Conservation (phyloP, 306 rosid species). For the Arachis stenosperma region DNA sequence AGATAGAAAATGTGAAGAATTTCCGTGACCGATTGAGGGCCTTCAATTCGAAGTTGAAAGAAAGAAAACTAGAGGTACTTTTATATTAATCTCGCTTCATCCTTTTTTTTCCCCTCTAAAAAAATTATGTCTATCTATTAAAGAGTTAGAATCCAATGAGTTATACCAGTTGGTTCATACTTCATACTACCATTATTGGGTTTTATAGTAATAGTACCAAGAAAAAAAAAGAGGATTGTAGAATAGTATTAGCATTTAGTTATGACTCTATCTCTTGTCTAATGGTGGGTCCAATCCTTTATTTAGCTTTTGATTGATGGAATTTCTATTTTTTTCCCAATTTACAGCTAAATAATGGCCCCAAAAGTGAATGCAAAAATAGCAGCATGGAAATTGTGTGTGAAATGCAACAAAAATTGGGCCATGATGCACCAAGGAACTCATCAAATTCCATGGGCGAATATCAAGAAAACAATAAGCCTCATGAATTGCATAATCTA, state of each 20-base stretch:
- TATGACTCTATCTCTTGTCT: not conserved
- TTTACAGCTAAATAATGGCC: conserved; percentile 38
- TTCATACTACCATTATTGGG: not conserved
- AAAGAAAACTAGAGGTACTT: conserved; percentile 50
- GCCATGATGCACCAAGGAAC: conserved; percentile 2
- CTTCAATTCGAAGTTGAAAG: conserved; percentile 44
- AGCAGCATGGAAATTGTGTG: conserved; percentile 2
- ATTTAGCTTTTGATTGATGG: not conserved
- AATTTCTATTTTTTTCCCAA: not conserved
- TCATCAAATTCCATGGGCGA: not conserved
- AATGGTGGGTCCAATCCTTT: not conserved
- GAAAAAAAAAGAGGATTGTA: too few relatives aligned
- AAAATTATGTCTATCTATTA: too few relatives aligned
- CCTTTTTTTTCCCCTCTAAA: not conserved
- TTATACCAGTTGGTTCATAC: not conserved
- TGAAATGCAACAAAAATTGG: not conserved
- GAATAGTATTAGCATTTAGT: too few relatives aligned
- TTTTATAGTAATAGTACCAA: too few relatives aligned
- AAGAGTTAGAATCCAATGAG: too few relatives aligned
- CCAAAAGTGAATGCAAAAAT: conserved; percentile 12
- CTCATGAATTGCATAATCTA: not conserved
- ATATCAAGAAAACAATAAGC: conserved; percentile 17
- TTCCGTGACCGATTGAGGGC: conserved; percentile 25
- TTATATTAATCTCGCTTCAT: not conserved
- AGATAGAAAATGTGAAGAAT: conserved; percentile 43